phyloP scores from a whole-genome alignment of 306 rosid genomes.

The Vachellia collinsii region DNA sequence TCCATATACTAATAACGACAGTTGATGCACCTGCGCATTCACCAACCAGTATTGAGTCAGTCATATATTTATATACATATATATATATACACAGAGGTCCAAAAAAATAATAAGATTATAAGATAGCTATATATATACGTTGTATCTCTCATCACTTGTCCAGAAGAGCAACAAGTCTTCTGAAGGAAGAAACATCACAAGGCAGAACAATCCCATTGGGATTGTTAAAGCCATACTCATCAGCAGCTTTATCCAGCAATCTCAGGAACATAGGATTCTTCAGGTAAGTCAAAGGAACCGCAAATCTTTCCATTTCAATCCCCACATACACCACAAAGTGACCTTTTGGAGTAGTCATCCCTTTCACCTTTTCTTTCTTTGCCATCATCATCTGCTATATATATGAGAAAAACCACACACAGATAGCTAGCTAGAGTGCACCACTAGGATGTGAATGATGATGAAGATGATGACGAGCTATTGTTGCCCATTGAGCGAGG shows the following conservation, averaged over 20 bases:
- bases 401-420: neutral
- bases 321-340: conserved; percentile 53
- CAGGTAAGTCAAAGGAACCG: conserved; percentile 35
- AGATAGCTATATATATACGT: neutral
- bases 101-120: neutral
- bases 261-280: conserved; percentile 41
- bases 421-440: neutral
- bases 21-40: too few species aligned
- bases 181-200: conserved; percentile 41
- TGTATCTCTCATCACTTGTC: neutral
- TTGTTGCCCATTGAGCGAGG: neutral
- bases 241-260: conserved; percentile 48
- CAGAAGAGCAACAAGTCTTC: conserved; percentile 7
- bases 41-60: too few species aligned
- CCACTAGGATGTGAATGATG: neutral
- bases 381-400: neutral
- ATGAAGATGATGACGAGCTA: neutral
- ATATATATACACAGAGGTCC: neutral
- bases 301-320: conserved; percentile 41
- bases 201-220: conserved; percentile 43
- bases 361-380: conserved; percentile 17
- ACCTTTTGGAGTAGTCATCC: conserved; percentile 35
- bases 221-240: conserved; percentile 40
- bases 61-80: too few species aligned
- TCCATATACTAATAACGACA: too few species aligned